Evolutionary conservation across 1,139 yeast species (phyloP), one percentile per base, ranked within the genome.

Genomic region (Hansenula lynferdii): DNA sequence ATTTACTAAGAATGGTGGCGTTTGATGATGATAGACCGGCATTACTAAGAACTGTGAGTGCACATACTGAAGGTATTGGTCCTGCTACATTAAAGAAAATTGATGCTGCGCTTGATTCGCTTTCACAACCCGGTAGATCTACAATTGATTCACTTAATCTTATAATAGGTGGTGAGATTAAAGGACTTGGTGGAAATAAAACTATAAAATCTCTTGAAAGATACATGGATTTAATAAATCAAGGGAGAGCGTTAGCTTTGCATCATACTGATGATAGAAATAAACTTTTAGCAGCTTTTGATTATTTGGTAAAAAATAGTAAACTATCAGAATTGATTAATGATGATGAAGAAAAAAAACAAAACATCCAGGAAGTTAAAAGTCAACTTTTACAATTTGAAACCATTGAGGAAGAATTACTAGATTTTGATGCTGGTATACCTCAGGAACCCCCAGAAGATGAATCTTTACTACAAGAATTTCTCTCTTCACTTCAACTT

Each of bases 61-160:
- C 65, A 36, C 92, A 92, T 0, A 69, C 78, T 26, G 63, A 83
- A 40, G 92, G 95, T 0, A 57, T 87, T n/a, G 97, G 97, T 0
- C 70, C 67, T 3, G 73, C 73, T 36, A 64, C 81, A 0, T 45
- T 80, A 8, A 65, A 65, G 1, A 58, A 54, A 11, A 57, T 80
- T 9, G 71, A 64, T 36, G 37, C 38, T 0, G 16, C 30, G 6
- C 14, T 51, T 23, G 52, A 48, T 19, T 31, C 33, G n/a, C n/a
- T n/a, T n/a, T n/a, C n/a, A n/a, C n/a, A n/a, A n/a, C n/a, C n/a
- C n/a, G n/a, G n/a, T n/a, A n/a, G n/a, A n/a, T n/a, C n/a, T n/a
- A n/a, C n/a, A n/a, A n/a, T n/a, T n/a, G n/a, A n/a, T n/a, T n/a
- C n/a, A n/a, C n/a, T n/a, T n/a, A n/a, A n/a, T n/a, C n/a, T n/a